Percentiles rank a stretch among this genome's conserved stretches.
Conservation (phyloP, 2,329 filamentous ascomycete species). For the Colletotrichum echinochloae region DNA sequence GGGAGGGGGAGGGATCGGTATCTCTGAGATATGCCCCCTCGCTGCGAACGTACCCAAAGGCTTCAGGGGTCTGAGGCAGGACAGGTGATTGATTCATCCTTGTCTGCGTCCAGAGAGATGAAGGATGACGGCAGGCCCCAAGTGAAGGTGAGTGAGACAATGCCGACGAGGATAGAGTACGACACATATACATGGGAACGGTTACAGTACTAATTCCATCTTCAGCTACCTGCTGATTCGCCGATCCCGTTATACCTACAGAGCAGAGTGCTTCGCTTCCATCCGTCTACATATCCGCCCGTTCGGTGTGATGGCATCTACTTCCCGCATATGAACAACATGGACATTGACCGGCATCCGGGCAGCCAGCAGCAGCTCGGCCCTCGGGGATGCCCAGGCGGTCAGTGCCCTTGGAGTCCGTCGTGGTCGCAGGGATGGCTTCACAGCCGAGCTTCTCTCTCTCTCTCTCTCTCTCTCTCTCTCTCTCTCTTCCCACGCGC, state of each 20-base stretch:
- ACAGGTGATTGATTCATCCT: slow-evolving; percentile 17
- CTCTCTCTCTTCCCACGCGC: too few relatives aligned
- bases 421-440: slow-evolving; percentile 29
- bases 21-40: slow-evolving; percentile 3
- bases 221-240: too few relatives aligned
- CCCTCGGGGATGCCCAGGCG: slow-evolving; percentile 26
- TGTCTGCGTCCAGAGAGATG: neutral
- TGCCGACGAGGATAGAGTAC: neutral
- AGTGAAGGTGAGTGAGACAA: slow-evolving; percentile 5
- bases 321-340: slow-evolving; percentile 23
- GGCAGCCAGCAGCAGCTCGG: slow-evolving; percentile 20
- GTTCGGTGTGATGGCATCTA: too few relatives aligned
- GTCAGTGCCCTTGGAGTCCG: slow-evolving; percentile 29
- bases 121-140: neutral
- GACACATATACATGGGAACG: neutral
- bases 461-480: too few relatives aligned
- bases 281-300: neutral
- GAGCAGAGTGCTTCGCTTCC: too few relatives aligned
- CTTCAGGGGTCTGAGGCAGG: slow-evolving; percentile 7
- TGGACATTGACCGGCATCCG: slow-evolving; percentile 9
- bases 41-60: slow-evolving; percentile 25
- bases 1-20: slow-evolving; percentile 11
- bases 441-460: too few relatives aligned
- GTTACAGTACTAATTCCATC: too few relatives aligned
- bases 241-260: too few relatives aligned